Base-by-base conservation (phyloP, 1,139 yeast species). In the Hyphopichia burtonii region DNA sequence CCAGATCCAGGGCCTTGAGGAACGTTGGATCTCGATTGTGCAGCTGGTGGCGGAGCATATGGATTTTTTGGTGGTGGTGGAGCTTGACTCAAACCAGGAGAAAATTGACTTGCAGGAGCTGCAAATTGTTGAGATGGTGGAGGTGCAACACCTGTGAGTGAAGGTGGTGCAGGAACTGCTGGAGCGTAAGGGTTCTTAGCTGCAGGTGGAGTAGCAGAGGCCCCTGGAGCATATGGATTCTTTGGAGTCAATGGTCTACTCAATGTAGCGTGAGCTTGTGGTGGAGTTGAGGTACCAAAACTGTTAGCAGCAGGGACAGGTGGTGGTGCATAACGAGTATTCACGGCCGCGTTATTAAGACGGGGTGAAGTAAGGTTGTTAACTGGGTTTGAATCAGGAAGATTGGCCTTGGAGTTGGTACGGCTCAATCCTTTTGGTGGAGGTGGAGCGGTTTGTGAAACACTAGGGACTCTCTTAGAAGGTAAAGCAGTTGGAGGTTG, bases 291-390 rank as follows among this genome's bases (percentile, higher is more conserved):
- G 22, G 49, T 36, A 22, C 14, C 23, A 8, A 38, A 40, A 10
- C 52, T 25, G 12, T 25, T 49, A 28, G 48, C 51, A 27, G 48
- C 51, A n/a, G 44, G 36, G 5, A 42, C 40, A 2, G 51, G 51
- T 17, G 74, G 65, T 35, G 77, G 76, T 12, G 77, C 77, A 53
- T 71, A 74, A 38, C 74, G 71, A 45, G 57, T 63, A 42, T 48
- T 56, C 19, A 55, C 40, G 9, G 48, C 57, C 3, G 53, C 52
- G 22, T 53, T 53, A 32, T 57, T 59, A 25, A 45, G 46, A 31
- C 58, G 58, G 16, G 61, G 58, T 14, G 58, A 53, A n/a, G 53
- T 45, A 14, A 55, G 33, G 12, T 43, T 42, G 2, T 54, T 44
- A 3, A 46, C 48, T n/a, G 46, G 20, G 9, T 46, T 37, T 23